Percentiles rank a stretch among this genome's conserved stretches.
Conservation (phyloP, 2,329 filamentous ascomycete genomes). For the Colletotrichum somersetense region DNA sequence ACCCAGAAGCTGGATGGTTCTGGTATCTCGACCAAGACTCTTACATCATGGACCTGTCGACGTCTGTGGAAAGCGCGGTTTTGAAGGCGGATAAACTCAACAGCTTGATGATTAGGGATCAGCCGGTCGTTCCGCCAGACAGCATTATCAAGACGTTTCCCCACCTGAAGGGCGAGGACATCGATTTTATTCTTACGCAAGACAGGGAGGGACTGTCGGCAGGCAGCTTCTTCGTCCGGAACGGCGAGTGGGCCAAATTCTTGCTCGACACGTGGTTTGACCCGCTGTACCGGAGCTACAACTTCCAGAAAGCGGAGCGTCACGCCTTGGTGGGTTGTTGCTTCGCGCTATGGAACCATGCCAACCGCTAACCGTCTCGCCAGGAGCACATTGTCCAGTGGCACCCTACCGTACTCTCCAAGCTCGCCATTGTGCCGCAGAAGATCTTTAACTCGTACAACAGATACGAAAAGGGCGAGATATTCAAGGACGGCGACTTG, state of each 20-base stretch:
- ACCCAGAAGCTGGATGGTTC: slow-evolving; percentile 82
- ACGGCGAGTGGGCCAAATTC: slow-evolving; percentile 91
- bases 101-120: slow-evolving; percentile 84
- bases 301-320: slow-evolving; percentile 93
- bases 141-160: slow-evolving; percentile 96
- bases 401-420: slow-evolving; percentile 95
- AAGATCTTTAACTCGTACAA: slow-evolving; percentile 85
- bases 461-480: slow-evolving; percentile 63
- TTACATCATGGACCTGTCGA: slow-evolving; percentile 86
- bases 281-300: slow-evolving; percentile 92
- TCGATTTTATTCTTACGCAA: slow-evolving; percentile 87
- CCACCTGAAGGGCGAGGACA: slow-evolving; percentile 80
- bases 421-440: slow-evolving; percentile 90
- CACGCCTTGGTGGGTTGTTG: slow-evolving; percentile 81
- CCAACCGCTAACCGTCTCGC: slow-evolving; percentile 7
- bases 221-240: slow-evolving; percentile 83
- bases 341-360: neutral
- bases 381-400: slow-evolving; percentile 93
- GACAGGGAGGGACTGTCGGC: slow-evolving; percentile 83
- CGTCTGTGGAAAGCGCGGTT: slow-evolving; percentile 78
- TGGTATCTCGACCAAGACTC: slow-evolving; percentile 90
- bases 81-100: slow-evolving; percentile 77
- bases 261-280: slow-evolving; percentile 97
- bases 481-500: slow-evolving; percentile 86
- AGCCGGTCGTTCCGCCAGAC: slow-evolving; percentile 91